These are phyloP conservation scores for Suillus bovinus DNA, from an alignment of 768 basidiomycete species.

Conservation along the genomic window DNA sequence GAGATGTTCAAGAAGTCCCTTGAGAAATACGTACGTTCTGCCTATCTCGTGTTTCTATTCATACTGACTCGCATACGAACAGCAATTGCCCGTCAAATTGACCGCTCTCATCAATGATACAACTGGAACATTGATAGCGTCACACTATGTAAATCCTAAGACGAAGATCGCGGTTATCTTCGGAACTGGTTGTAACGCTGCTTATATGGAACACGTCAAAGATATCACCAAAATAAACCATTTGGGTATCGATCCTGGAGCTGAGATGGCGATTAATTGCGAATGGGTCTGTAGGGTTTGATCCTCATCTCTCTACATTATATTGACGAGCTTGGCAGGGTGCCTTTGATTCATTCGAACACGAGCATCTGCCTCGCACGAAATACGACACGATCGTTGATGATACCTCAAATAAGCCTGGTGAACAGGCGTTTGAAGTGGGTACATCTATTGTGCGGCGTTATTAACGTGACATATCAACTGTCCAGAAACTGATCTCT, in stretches of 20 bases:
- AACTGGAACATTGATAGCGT: conserved; percentile 96
- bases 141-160: conserved; percentile 88
- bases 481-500: conserved; percentile 83
- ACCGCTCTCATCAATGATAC: conserved; percentile 97
- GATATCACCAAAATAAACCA: conserved; percentile 84
- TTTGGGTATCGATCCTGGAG: conserved; percentile 63
- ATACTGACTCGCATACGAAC: conserved; percentile 9
- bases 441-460: conserved; percentile 12
- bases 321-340: conserved; percentile 52
- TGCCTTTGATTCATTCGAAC: conserved; percentile 95
- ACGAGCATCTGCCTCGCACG: conserved; percentile 92
- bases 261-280: conserved; percentile 94
- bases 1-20: conserved; percentile 89
- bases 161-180: conserved; percentile 97
- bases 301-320: background rate
- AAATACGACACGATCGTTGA: conserved; percentile 94
- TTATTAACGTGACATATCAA: background rate
- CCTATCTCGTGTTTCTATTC: conserved; percentile 7
- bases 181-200: conserved; percentile 97
- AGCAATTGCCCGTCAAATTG: conserved; percentile 84
- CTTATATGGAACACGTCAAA: conserved; percentile 90
- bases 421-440: conserved; percentile 92
- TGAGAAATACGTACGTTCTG: conserved; percentile 56
- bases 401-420: conserved; percentile 93
- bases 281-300: conserved; percentile 76